Evolutionary conservation across 2,329 filamentous ascomycete genomes (phyloP).

Genomic region (Cladosporium sphaerospermum): DNA sequence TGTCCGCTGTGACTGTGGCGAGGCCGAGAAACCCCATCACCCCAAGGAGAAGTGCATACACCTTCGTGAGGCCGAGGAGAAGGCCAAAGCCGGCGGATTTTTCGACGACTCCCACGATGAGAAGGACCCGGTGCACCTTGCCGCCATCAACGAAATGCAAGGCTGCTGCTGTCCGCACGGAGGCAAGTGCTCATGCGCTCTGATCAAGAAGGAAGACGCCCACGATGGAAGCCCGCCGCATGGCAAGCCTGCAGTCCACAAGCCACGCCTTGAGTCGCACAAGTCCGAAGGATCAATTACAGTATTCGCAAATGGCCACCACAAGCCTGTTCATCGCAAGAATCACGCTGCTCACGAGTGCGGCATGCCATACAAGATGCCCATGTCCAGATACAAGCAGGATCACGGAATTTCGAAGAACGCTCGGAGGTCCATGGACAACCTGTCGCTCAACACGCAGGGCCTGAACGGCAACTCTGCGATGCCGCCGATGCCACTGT

Average conservation of each 20-base stretch:
- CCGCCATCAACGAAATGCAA: conserved; percentile 32
- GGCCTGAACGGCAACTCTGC: conserved; percentile 1
- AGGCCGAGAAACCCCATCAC: conserved; percentile 64
- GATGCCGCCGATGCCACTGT: not conserved
- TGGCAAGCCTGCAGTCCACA: conserved; percentile 40
- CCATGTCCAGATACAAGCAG: conserved; percentile 48
- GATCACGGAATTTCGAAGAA: conserved; percentile 38
- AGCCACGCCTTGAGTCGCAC: conserved; percentile 51
- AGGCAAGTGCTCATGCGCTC: conserved; percentile 53
- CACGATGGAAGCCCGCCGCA: conserved; percentile 28
- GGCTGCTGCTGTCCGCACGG: conserved; percentile 52
- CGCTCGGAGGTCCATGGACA: conserved; percentile 48
- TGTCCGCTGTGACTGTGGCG: conserved; percentile 93
- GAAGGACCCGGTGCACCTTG: conserved; percentile 24
- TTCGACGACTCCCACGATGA: conserved; percentile 18
- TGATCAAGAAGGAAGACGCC: conserved; percentile 48
- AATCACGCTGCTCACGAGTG: conserved; percentile 59
- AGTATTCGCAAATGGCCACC: conserved; percentile 57
- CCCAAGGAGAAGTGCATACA: conserved; percentile 42
- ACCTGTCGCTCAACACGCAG: conserved; percentile 35
- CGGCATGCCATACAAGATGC: conserved; percentile 58
- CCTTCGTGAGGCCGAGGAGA: conserved; percentile 32
- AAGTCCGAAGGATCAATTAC: conserved; percentile 56
- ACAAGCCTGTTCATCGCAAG: conserved; percentile 59
- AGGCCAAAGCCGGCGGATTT: conserved; percentile 24